A percentile compares a stretch with the other conserved stretches of the same genome.
Evolutionary conservation across 192 early-diverging fungal species (phyloP).

Genomic region (Coemansia nantahalensis): DNA sequence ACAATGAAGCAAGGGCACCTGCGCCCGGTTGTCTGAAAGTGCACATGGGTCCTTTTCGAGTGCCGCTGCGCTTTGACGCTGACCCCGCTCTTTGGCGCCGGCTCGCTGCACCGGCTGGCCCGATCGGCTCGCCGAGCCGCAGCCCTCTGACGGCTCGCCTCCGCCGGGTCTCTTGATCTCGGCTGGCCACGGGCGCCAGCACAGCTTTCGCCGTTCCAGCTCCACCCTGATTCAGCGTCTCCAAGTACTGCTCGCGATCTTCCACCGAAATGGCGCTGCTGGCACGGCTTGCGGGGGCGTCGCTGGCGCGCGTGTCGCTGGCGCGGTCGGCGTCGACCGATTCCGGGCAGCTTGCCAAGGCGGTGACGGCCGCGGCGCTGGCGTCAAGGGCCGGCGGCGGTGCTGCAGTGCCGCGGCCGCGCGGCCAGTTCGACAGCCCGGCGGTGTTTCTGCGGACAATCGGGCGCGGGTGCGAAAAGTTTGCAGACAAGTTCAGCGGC

Average conservation of each 20-base stretch:
- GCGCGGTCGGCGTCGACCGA: conserved; percentile 25
- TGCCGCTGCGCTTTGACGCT: no score
- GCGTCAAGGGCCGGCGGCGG: neutral
- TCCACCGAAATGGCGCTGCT: conserved; percentile 32
- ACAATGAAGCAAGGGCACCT: no score
- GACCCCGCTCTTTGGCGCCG: no score
- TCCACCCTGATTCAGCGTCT: no score
- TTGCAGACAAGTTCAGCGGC: conserved; percentile 40
- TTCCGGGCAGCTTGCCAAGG: neutral
- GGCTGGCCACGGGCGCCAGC: no score
- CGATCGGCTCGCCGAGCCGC: no score
- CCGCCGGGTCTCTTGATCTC: no score
- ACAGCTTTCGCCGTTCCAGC: neutral
- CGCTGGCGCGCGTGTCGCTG: conserved; percentile 2
- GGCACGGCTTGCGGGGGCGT: conserved; percentile 7
- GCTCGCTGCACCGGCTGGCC: no score
- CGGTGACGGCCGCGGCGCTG: neutral
- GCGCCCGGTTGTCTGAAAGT: no score
- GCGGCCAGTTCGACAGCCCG: conserved; percentile 21
- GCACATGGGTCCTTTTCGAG: no score
- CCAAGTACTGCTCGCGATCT: no score
- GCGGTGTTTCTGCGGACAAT: conserved; percentile 45
- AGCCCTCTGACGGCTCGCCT: no score
- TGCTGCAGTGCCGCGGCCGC: neutral
- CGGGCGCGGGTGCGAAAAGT: conserved; percentile 54